Percentiles rank a stretch among this genome's conserved stretches.
phyloP scores from a whole-genome alignment of 768 basidiomycete species.

The Tylopilus intermedius region DNA sequence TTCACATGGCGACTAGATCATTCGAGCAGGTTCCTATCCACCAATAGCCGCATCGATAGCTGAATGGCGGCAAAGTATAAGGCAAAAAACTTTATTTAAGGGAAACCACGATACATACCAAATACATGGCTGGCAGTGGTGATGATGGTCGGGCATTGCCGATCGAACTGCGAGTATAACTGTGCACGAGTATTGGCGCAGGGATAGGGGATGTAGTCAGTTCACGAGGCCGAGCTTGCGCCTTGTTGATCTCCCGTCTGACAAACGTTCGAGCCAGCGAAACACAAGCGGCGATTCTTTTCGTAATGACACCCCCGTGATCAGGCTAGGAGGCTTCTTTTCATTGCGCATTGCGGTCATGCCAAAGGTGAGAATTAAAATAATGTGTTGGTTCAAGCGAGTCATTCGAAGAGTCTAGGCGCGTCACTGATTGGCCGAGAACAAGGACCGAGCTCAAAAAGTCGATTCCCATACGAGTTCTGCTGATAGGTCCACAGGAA shows the following conservation, averaged over 20 bases:
- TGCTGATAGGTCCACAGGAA: not conserved
- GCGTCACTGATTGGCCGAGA: not conserved
- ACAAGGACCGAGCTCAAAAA: not conserved
- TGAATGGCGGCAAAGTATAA: not conserved
- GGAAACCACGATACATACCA: not conserved
- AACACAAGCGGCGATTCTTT: too few relatives aligned
- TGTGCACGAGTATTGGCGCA: not conserved
- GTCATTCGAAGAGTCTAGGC: not conserved
- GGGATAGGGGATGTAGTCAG: not conserved
- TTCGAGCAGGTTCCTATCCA: not conserved
- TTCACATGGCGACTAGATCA: not conserved
- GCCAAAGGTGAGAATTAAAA: too few relatives aligned
- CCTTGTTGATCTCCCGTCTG: not conserved
- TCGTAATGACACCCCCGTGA: too few relatives aligned
- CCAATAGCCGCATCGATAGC: not conserved
- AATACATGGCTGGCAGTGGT: not conserved
- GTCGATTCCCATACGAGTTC: not conserved
- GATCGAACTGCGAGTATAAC: slow-evolving; percentile 1
- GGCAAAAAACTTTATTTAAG: not conserved
- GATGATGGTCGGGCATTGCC: not conserved
- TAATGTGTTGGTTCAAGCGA: not conserved
- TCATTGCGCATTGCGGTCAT: not conserved
- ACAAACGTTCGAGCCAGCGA: not conserved
- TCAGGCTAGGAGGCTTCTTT: not conserved
- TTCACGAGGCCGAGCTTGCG: not conserved